These are phyloP conservation scores for Globisporangium spiculum DNA, from an alignment of 352 stramenopile species.

Conservation along the genomic window DNA sequence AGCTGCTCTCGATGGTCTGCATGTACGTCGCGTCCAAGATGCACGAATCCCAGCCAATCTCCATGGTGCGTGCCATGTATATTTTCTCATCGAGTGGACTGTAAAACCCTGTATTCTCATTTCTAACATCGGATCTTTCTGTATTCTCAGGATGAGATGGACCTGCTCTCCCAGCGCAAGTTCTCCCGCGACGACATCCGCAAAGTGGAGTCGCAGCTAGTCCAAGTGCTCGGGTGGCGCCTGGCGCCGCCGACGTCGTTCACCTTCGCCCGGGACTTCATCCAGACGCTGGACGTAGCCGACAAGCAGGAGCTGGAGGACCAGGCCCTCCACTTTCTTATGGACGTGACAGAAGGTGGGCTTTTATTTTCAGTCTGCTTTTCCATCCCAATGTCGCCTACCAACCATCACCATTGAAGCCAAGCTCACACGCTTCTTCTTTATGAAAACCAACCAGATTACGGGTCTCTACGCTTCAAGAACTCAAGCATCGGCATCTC, in stretches of 20 bases:
- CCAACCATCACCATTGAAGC: neutral
- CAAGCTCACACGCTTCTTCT: neutral
- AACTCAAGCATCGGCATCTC: slow-evolving; percentile 39
- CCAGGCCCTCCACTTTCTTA: slow-evolving; percentile 28
- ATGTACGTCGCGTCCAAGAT: slow-evolving; percentile 57
- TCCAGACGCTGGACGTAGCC: slow-evolving; percentile 24
- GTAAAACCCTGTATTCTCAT: neutral
- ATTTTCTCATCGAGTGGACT: neutral
- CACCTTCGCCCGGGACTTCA: slow-evolving; percentile 43
- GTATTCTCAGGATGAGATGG: slow-evolving; percentile 37
- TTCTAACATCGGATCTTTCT: neutral
- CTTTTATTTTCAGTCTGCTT: neutral
- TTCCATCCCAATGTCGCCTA: neutral
- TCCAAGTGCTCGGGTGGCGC: slow-evolving; percentile 33
- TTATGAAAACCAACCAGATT: slow-evolving; percentile 17
- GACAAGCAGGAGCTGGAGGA: slow-evolving; percentile 22
- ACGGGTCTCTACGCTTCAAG: slow-evolving; percentile 30
- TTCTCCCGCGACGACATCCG: slow-evolving; percentile 41
- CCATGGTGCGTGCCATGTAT: slow-evolving; percentile 25
- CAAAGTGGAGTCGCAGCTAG: slow-evolving; percentile 31
- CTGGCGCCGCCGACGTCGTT: slow-evolving; percentile 36
- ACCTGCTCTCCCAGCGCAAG: slow-evolving; percentile 43
- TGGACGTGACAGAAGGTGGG: slow-evolving; percentile 19
- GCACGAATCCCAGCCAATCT: slow-evolving; percentile 48
- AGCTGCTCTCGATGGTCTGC: slow-evolving; percentile 48